Evolutionary conservation across 2,329 filamentous ascomycete genomes (phyloP), one percentile per base, ranked within the genome.

Genomic region (Diplodia corticola): DNA sequence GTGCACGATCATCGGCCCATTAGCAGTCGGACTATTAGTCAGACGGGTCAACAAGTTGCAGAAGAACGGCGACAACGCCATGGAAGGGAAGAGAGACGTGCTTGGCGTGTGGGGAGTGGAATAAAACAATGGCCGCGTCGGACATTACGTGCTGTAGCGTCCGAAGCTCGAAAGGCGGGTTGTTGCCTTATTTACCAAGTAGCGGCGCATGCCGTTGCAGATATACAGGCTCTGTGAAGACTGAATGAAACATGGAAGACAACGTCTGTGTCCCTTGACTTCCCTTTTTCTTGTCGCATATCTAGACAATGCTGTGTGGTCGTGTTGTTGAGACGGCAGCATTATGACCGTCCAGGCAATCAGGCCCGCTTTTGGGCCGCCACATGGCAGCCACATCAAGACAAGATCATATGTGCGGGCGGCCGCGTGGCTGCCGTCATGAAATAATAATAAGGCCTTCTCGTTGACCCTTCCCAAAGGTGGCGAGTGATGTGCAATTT

Each of bases 1-100:
- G 1, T 86, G 84, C 70, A 87, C 85, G 0, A 75, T 86, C n/a
- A 68, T 85, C 13, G 84, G 84, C 0, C 85, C 85, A 0, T 71
- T 87, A 0, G 75, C 75, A n/a, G 81, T 86, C 13, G 84, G 84
- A 0, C 66, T 83, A 0, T 75, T 84, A 4, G 81, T 85, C 2
- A 79, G 76, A 54, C 73, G 82, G 26, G 80, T 84, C 24, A 81
- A 77, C 69, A 74, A 70, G 67, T 70, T 84, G 13, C 75, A 81
- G 65, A 70, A 69, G 60, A 69, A 67, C 46, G 79, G 79, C 69
- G 67, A 72, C 30, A 70, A 69, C 48, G 63, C 66, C 51, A 68
- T 70, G 33, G 74, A 67, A 63, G 63, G 51, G 13, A 66, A 70
- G 3, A 68, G 70, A 51, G 80, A 82, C 74, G 79, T 81, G 4